Base-by-base conservation (phyloP, 352 stramenopile genomes). In the Globisporangium uncinulatum region DNA sequence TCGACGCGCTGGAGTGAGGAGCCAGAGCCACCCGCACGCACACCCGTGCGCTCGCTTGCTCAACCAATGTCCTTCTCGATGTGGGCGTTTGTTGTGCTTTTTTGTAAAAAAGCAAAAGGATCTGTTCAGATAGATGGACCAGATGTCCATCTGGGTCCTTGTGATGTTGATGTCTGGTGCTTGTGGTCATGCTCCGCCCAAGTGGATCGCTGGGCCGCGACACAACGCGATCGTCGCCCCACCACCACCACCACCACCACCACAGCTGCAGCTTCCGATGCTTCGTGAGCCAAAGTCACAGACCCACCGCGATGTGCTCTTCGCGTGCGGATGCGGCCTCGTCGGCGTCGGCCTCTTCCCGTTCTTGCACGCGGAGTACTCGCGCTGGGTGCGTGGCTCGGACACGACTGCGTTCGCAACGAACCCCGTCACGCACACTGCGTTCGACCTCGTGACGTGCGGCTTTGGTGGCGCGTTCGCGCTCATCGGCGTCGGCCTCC, bases 321-420 rank as follows among this genome's bases (percentile, higher is more conserved):
- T 67, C 44, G 58, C 55, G n/a, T 49, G 58, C 17, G 62, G 66
- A 39, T 67, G 66, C 19, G 66, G 62, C 0, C 56, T 73, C 42
- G 58, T 70, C 19, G 65, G 66, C 58, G 58, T 70, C 29, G 66
- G 66, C 0, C 54, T 69, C 20, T 69, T 72, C 41, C 65, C 65
- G 39, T 72, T 66, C 54, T 55, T 63, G 47, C 57, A 57, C 5
- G 51, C 51, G n/a, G 24, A 17, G 15, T 61, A 51, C 39, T 31
- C 21, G 15, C 15, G n/a, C 21, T 56, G 48, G 39, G 37, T 39
- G 10, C 29, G 4, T 13, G 24, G 55, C 36, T 20, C 10, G 1
- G 34, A 39, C 34, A 29, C 24, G 24, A 1, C 24, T 13, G 34
- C 10, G 34, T 39, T 50, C 11, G 14, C n/a, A 11, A 13, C 43